Evolutionary conservation across 805 yeast genomes (phyloP).

Genomic region (Lipomyces kockii): DNA sequence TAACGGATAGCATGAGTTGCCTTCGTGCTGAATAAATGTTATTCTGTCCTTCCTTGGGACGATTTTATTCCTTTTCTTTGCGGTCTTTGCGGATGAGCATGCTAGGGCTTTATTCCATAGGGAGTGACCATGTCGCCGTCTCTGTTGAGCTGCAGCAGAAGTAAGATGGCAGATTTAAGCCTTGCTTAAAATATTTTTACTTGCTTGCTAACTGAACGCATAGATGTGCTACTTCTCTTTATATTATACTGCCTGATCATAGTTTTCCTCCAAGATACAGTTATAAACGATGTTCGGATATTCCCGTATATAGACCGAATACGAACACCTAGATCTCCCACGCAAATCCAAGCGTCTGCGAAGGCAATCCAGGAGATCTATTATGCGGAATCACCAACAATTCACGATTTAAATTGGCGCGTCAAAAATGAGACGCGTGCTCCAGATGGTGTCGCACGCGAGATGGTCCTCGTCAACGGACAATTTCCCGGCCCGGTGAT

Average conservation of each 20-base stretch:
- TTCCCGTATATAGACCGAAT: not conserved
- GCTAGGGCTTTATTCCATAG: too few relatives aligned
- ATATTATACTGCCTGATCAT: not conserved
- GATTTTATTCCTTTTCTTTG: too few relatives aligned
- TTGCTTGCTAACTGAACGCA: not conserved
- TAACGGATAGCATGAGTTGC: too few relatives aligned
- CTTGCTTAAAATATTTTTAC: not conserved
- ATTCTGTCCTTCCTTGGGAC: too few relatives aligned
- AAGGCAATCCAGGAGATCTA: conserved; percentile 4
- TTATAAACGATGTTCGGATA: not conserved
- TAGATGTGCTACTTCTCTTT: not conserved
- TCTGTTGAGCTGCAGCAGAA: too few relatives aligned
- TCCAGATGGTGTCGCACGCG: conserved; percentile 48
- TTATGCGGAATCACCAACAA: not conserved
- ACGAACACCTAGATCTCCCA: not conserved
- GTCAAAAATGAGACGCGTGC: conserved; percentile 4
- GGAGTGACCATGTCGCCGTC: too few relatives aligned
- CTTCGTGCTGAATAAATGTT: too few relatives aligned
- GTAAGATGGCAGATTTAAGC: too few relatives aligned
- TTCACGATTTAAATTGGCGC: conserved; percentile 17
- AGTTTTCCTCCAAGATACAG: not conserved
- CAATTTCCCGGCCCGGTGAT: conserved; percentile 58
- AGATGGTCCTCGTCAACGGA: conserved; percentile 50
- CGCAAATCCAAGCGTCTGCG: conserved; percentile 13
- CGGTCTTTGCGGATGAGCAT: too few relatives aligned